A percentile compares a stretch with the other conserved stretches of the same genome.
phyloP scores from a whole-genome alignment of 768 basidiomycete genomes.

The Suillus decipiens region DNA sequence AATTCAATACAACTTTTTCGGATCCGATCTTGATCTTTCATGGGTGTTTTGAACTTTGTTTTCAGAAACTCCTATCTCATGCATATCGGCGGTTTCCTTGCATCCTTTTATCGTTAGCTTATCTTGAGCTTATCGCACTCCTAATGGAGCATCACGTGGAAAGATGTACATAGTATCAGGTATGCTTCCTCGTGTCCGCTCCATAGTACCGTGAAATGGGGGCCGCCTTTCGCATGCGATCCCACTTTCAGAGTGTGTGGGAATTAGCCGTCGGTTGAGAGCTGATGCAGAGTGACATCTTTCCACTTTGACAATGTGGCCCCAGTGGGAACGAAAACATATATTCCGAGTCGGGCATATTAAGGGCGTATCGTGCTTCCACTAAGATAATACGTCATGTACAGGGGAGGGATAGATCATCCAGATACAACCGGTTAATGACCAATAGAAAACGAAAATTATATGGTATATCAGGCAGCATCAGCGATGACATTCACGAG shows the following conservation, averaged over 20 bases:
- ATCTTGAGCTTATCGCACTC: not conserved
- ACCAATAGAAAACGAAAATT: not conserved
- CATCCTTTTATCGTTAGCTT: slow-evolving; percentile 4
- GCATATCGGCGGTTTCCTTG: not conserved
- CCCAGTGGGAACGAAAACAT: slow-evolving; percentile 1
- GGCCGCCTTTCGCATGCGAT: slow-evolving; percentile 1
- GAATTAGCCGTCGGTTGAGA: not conserved
- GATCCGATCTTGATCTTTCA: not conserved
- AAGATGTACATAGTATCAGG: not conserved
- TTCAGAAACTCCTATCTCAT: not conserved
- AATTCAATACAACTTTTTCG: not conserved
- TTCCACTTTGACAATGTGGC: not conserved
- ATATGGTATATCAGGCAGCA: slow-evolving; percentile 16
- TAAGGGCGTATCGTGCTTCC: not conserved
- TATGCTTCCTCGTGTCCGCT: not conserved
- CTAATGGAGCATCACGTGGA: slow-evolving; percentile 3
- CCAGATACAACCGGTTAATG: not conserved
- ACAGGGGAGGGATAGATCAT: not conserved
- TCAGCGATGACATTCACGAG: not conserved
- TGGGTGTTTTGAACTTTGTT: not conserved
- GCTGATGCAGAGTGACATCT: not conserved
- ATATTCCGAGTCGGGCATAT: no score
- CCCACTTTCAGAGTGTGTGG: not conserved
- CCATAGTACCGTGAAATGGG: not conserved
- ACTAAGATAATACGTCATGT: not conserved